Conservation (phyloP, 805 yeast genomes). For the Grigorovia humatica region DNA sequence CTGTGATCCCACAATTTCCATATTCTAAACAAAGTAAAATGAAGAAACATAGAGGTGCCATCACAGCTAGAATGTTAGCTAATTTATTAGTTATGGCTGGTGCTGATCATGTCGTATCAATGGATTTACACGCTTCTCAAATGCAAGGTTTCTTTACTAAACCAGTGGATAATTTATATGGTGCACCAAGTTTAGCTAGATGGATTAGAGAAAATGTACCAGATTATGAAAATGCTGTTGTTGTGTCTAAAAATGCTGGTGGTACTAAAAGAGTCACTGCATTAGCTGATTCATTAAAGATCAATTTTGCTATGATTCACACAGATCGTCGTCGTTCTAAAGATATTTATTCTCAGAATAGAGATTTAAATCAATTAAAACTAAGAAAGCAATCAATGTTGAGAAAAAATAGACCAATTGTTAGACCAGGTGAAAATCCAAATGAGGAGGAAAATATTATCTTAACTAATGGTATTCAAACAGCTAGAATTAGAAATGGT, state of each 20-base stretch:
- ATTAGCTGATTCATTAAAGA: constrained; percentile 89
- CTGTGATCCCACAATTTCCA: constrained; percentile 96
- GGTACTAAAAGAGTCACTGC: constrained; percentile 98
- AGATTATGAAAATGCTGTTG: constrained; percentile 81
- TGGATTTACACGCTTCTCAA: constrained; percentile 94
- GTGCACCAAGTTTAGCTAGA: constrained; percentile 90
- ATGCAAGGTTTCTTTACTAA: constrained; percentile 98
- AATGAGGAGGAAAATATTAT: constrained; percentile 58
- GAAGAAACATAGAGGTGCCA: constrained; percentile 98
- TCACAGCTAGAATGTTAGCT: constrained; percentile 96
- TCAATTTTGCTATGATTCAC: constrained; percentile 97
- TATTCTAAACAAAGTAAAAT: constrained; percentile 94
- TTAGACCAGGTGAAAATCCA: constrained; percentile 35
- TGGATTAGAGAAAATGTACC: constrained; percentile 91
- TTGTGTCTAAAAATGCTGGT: constrained; percentile 98
- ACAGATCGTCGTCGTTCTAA: constrained; percentile 91
- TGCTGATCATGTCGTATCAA: constrained; percentile 95
- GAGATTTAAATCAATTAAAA: constrained; percentile 27
- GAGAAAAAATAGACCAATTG: constrained; percentile 35
- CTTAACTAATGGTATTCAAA: constrained; percentile 72
- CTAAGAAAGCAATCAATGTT: constrained; percentile 39
- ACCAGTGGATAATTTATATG: constrained; percentile 93
- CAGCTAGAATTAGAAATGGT: constrained; percentile 93
- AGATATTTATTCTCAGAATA: constrained; percentile 41
- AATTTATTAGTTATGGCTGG: constrained; percentile 95